Conservation (phyloP, 2,329 filamentous ascomycete genomes). For the Aureobasidium pullulans region DNA sequence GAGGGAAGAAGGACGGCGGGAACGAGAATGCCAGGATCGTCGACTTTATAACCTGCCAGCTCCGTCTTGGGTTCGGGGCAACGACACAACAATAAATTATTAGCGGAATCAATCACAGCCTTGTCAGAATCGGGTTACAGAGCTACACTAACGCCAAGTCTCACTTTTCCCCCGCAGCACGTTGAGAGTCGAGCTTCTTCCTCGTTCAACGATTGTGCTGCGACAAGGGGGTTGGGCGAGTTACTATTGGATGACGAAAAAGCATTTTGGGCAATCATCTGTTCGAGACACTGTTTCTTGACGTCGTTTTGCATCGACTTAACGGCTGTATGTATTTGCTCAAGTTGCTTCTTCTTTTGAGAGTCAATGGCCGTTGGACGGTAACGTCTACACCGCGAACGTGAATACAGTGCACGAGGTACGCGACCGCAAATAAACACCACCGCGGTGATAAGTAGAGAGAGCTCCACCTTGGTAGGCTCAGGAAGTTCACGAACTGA, state of each 20-base stretch:
- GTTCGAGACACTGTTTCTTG: constrained; percentile 6
- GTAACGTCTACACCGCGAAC: not conserved
- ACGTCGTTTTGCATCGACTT: constrained; percentile 3
- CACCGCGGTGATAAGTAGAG: not conserved
- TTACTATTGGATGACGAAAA: constrained; percentile 9
- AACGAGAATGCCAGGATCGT: constrained; percentile 1
- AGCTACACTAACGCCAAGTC: constrained; percentile 9
- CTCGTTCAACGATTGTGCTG: not conserved
- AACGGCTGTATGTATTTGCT: constrained; percentile 5
- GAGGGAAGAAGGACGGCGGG: constrained; percentile 2
- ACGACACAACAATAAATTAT: constrained; percentile 12
- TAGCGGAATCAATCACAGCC: constrained; percentile 4
- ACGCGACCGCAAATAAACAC: constrained; percentile 7
- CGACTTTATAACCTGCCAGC: constrained; percentile 13
- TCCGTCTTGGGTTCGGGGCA: constrained; percentile 4
- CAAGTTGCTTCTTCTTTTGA: not conserved
- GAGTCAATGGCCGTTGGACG: not conserved
- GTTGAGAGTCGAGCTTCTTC: constrained; percentile 5
- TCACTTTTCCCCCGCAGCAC: constrained; percentile 1
- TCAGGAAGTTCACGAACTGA: constrained; percentile 10
- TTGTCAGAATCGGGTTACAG: constrained; percentile 12
- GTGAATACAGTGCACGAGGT: not conserved
- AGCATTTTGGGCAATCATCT: not conserved
- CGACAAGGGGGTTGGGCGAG: not conserved
- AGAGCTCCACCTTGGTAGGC: constrained; percentile 9